phyloP scores from a whole-genome alignment of 257 asterid genomes.

The Solanum bukasovii region DNA sequence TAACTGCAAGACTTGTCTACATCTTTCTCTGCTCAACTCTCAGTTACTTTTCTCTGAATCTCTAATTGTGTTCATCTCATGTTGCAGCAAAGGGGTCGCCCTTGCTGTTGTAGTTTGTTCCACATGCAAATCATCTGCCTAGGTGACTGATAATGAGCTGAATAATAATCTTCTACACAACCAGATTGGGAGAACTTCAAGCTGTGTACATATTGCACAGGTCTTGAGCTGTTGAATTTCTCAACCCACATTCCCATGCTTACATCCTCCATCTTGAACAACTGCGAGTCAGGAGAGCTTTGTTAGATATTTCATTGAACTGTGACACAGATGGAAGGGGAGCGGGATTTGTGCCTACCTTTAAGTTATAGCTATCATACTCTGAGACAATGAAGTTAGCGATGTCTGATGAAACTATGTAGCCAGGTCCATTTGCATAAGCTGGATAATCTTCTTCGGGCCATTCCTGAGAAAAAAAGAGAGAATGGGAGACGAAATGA shows the following conservation, averaged over 20 bases:
- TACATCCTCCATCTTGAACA: slow-evolving; percentile 95
- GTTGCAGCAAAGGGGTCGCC: slow-evolving; percentile 70
- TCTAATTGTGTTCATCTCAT: slow-evolving; percentile 45
- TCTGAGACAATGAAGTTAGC: slow-evolving; percentile 62
- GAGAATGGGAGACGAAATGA: background rate
- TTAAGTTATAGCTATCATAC: slow-evolving; percentile 44
- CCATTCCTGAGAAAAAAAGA: slow-evolving; percentile 62
- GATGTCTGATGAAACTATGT: slow-evolving; percentile 78
- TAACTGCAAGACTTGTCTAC: slow-evolving; percentile 36
- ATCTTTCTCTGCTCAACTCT: background rate
- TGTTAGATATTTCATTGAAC: background rate
- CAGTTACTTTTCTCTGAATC: background rate
- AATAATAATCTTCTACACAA: slow-evolving; percentile 66
- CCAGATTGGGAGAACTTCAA: slow-evolving; percentile 87
- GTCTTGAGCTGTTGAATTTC: slow-evolving; percentile 44
- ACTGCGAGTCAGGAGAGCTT: slow-evolving; percentile 22
- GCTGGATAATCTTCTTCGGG: slow-evolving; percentile 95
- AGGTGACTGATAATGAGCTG: slow-evolving; percentile 92
- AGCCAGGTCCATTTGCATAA: slow-evolving; percentile 97
- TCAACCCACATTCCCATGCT: slow-evolving; percentile 98
- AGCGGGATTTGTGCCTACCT: slow-evolving; percentile 34
- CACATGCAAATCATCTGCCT: slow-evolving; percentile 88
- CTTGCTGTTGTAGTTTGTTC: slow-evolving; percentile 52
- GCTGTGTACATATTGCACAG: slow-evolving; percentile 76
- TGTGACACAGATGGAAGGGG: background rate